These are phyloP conservation scores for Prunella vulgaris DNA, from an alignment of 257 asterid genomes.

Conservation along the genomic window DNA sequence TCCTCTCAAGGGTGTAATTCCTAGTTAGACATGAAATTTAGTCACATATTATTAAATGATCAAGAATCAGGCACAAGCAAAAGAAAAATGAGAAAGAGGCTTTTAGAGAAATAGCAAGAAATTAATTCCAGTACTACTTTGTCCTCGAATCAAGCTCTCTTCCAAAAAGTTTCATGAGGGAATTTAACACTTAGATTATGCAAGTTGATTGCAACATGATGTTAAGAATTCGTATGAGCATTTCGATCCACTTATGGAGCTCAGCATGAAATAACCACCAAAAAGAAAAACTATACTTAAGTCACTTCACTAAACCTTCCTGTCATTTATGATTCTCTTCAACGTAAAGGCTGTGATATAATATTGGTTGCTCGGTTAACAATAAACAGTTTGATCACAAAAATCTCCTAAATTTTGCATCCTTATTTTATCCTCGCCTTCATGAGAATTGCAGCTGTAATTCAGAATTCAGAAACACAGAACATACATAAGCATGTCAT, in stretches of 20 bases:
- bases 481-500: background rate
- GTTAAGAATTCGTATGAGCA: background rate
- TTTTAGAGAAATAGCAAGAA: background rate
- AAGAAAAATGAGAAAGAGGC: background rate
- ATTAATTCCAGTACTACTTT: background rate
- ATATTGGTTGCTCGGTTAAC: background rate
- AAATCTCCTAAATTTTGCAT: background rate
- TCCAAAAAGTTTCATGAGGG: conserved; percentile 8
- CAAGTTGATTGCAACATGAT: background rate
- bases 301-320: background rate
- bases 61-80: conserved; percentile 4
- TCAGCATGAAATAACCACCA: background rate
- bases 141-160: background rate
- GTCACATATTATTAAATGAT: background rate
- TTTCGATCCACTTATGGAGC: conserved; percentile 2
- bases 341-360: background rate
- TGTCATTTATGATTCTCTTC: background rate
- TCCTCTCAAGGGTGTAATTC: conserved; percentile 63
- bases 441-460: background rate
- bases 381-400: no score
- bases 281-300: background rate
- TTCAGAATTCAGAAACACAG: background rate
- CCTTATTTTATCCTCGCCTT: background rate
- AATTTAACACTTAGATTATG: background rate
- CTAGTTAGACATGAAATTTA: conserved; percentile 32